These are phyloP conservation scores for Yarrowia sp. DNA, from an alignment of 805 yeast species.

Conservation along the genomic window DNA sequence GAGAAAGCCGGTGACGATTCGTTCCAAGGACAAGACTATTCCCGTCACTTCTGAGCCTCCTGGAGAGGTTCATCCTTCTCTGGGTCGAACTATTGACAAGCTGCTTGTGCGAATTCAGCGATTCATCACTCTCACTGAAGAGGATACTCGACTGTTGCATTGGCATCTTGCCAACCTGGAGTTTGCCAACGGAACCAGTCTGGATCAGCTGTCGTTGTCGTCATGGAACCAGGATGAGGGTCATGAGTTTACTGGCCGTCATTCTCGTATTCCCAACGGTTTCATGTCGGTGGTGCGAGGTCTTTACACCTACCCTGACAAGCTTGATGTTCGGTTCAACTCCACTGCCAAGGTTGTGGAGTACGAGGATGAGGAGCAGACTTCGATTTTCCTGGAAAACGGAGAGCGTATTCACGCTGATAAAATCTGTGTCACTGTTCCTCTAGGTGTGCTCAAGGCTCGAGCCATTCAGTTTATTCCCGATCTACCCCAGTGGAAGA, in stretches of 20 bases:
- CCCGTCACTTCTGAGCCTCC: slow-evolving; percentile 41
- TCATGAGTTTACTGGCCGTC: slow-evolving; percentile 43
- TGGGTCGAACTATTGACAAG: slow-evolving; percentile 42
- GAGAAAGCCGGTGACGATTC: slow-evolving; percentile 21
- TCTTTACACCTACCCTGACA: slow-evolving; percentile 41
- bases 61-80: slow-evolving; percentile 38
- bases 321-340: slow-evolving; percentile 44
- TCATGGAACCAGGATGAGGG: slow-evolving; percentile 46
- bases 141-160: slow-evolving; percentile 41
- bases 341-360: slow-evolving; percentile 42
- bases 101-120: slow-evolving; percentile 37
- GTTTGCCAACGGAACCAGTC: slow-evolving; percentile 40
- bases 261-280: slow-evolving; percentile 42
- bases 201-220: slow-evolving; percentile 40
- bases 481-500: slow-evolving; percentile 44
- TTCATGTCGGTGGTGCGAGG: slow-evolving; percentile 41
- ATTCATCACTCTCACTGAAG: slow-evolving; percentile 39
- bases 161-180: slow-evolving; percentile 46
- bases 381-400: slow-evolving; percentile 40
- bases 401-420: slow-evolving; percentile 45
- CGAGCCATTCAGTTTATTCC: slow-evolving; percentile 44
- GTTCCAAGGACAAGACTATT: slow-evolving; percentile 28
- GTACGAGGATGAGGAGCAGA: slow-evolving; percentile 38
- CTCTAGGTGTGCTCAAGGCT: slow-evolving; percentile 44
- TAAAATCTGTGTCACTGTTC: slow-evolving; percentile 42